A percentile compares a stretch with the other conserved stretches of the same genome.
Evolutionary conservation across 129 eudicot species (phyloP).

Genomic region (Gnaphalium uliginosum): DNA sequence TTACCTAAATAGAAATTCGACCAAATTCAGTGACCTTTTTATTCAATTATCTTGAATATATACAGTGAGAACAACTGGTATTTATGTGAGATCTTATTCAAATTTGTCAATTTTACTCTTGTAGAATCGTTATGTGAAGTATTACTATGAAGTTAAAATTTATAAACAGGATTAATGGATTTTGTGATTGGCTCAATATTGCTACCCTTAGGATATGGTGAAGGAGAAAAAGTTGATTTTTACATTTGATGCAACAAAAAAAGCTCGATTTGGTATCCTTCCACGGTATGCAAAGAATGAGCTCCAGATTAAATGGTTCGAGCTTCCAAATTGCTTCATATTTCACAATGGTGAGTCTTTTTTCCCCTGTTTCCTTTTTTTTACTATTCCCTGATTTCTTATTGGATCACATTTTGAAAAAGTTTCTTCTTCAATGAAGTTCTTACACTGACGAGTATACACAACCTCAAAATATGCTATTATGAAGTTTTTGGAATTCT

Average conservation of each 20-base stretch:
- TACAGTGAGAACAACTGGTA: background rate
- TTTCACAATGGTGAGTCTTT: conserved; percentile 82
- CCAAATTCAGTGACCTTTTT: background rate
- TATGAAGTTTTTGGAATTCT: background rate
- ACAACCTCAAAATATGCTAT: conserved; percentile 8
- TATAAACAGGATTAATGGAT: background rate
- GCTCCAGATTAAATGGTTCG: conserved; percentile 86
- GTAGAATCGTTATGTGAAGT: background rate
- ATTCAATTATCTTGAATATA: background rate
- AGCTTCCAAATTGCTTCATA: conserved; percentile 95
- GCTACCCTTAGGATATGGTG: conserved; percentile 74
- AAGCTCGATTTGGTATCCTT: conserved; percentile 94
- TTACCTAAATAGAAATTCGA: background rate
- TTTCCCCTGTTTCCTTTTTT: background rate
- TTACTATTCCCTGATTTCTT: too few relatives aligned
- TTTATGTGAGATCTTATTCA: background rate
- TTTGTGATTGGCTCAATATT: conserved; percentile 5
- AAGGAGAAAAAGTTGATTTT: conserved; percentile 64
- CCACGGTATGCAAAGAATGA: conserved; percentile 94
- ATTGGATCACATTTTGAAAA: background rate
- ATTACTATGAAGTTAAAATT: background rate
- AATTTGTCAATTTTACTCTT: background rate
- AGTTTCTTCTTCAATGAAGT: background rate
- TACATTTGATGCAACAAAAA: conserved; percentile 74
- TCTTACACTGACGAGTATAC: background rate